Conservation (phyloP, 148 eudicot species). For the Persicaria tinctoria region DNA sequence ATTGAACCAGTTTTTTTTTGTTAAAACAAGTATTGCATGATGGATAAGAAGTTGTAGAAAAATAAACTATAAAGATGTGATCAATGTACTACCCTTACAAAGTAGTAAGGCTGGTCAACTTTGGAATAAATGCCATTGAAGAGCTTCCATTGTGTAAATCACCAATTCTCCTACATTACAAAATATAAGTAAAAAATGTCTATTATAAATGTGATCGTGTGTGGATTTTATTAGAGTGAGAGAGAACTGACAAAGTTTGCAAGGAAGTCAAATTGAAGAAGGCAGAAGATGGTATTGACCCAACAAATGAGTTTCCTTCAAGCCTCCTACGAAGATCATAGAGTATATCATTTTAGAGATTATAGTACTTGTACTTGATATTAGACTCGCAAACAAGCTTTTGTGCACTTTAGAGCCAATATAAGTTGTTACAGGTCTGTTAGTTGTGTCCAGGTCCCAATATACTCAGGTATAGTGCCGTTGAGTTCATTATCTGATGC, state of each 20-base stretch:
- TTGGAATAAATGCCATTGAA: slow-evolving; percentile 14
- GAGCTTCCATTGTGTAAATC: slow-evolving; percentile 15
- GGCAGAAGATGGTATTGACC: slow-evolving; percentile 45
- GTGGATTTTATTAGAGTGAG: too few species aligned
- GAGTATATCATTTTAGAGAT: neutral
- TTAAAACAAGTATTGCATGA: neutral
- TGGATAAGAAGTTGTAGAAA: neutral
- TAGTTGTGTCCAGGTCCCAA: slow-evolving; percentile 57
- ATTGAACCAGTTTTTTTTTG: neutral
- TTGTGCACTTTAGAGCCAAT: neutral
- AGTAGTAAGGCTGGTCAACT: slow-evolving; percentile 8
- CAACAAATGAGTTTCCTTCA: slow-evolving; percentile 52
- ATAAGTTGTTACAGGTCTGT: slow-evolving; percentile 29
- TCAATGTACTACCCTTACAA: slow-evolving; percentile 9
- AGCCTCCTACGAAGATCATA: slow-evolving; percentile 35
- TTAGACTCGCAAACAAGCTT: neutral
- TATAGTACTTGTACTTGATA: neutral
- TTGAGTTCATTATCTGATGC: slow-evolving; percentile 62
- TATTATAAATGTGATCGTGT: neutral
- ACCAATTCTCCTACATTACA: slow-evolving; percentile 20
- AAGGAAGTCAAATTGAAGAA: slow-evolving; percentile 39
- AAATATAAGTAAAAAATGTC: neutral
- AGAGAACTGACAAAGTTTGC: slow-evolving; percentile 30
- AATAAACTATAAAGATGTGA: neutral
- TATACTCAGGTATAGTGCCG: slow-evolving; percentile 59